Base-by-base conservation (phyloP, 2,329 filamentous ascomycete species). In the Trichoderma simmonsii region DNA sequence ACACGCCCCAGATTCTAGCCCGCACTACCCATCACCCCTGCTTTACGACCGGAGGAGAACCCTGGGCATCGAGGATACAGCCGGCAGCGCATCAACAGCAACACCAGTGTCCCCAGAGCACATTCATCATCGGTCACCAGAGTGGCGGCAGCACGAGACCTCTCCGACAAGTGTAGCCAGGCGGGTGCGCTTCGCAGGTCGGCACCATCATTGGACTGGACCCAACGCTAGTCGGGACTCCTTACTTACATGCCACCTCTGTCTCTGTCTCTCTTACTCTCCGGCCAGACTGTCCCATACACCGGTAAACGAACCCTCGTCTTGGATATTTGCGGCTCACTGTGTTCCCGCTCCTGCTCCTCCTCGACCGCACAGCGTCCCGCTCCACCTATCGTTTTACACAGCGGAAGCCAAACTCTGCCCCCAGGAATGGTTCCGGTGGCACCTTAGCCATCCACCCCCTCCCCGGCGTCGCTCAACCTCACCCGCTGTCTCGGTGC, bases 391-490 rank as follows among this genome's bases (percentile, higher is more conserved):
- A 77, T 75, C 77, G 77, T 76, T 62, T 70, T 36, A 36, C 77
- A 76, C 71, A 75, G 74, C 75, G 76, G 73, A 76, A 75, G 76
- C 73, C 73, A 74, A 73, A 73, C 73, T 75, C 75, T 77, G 75
- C 76, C 76, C 28, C 78, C 75, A 75, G 77, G 77, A 76, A 79
- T 79, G 78, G 77, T 76, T 77, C 76, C 77, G 75, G 80, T 81
- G 79, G 75, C 79, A 81, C 79, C 75, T 75, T 80, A 78, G 77
- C 74, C 76, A 78, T 75, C 77, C 76, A 77, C 77, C 78, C 75
- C 78, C 76, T 77, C 79, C 78, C 77, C 74, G 77, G 77, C 76
- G 74, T 77, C 74, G 73, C 77, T 78, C 75, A 72, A 76, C 74
- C 73, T 79, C 75, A 75, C 72, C 75, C 73, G 76, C 74, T 76